phyloP scores from a whole-genome alignment of 441 rosid species.

The Sinapis alba region DNA sequence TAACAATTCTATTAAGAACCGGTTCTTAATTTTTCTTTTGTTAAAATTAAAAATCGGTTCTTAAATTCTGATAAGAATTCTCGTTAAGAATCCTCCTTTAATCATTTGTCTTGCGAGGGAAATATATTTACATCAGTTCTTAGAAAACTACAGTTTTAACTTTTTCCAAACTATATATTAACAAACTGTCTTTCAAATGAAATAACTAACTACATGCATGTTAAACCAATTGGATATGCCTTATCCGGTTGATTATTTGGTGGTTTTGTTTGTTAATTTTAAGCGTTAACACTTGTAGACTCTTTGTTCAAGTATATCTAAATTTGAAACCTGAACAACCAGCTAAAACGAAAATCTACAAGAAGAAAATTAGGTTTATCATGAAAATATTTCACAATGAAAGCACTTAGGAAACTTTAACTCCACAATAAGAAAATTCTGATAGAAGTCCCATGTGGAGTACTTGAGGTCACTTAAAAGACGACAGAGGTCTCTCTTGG shows the following conservation, averaged over 20 bases:
- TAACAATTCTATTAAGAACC: too few species aligned
- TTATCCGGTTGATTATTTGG: neutral
- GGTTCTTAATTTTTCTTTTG: too few species aligned
- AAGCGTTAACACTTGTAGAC: neutral
- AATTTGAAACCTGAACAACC: neutral
- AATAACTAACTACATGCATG: neutral
- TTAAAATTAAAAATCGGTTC: too few species aligned
- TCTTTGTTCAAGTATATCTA: neutral
- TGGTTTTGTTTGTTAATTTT: neutral
- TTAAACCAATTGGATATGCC: neutral
- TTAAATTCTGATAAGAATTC: too few species aligned
- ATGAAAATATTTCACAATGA: neutral
- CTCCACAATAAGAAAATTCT: neutral
- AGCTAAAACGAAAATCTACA: neutral
- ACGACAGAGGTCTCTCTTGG: neutral
- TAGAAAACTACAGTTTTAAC: neutral
- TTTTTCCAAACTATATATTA: neutral
- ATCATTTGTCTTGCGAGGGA: neutral
- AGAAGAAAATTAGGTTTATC: slow-evolving; percentile 4
- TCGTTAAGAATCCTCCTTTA: too few species aligned
- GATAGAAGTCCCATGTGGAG: slow-evolving; percentile 31
- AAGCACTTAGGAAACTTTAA: neutral
- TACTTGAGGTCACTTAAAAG: slow-evolving; percentile 28
- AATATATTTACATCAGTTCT: neutral
- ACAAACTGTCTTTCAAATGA: neutral